Base-by-base conservation (phyloP, 768 basidiomycete genomes). In the Fibroporia radiculosa region DNA sequence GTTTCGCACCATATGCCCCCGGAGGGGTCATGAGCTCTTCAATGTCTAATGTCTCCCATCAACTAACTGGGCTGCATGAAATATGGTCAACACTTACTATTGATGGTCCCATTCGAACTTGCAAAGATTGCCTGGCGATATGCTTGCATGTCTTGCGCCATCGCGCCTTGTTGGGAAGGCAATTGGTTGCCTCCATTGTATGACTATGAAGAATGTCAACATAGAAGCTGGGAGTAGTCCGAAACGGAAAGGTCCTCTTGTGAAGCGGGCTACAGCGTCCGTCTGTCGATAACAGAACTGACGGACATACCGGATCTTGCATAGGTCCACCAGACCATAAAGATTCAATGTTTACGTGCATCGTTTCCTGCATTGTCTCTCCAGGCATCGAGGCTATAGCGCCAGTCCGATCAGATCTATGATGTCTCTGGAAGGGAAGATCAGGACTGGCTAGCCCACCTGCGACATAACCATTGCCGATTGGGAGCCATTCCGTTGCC, bases 291-390 rank as follows among this genome's bases (percentile, higher is more conserved):
- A n/a, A n/a, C n/a, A n/a, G n/a, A 36, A 28, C n/a, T 16, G 16
- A 14, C 18, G 11, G 34, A 53, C 70, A 24, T 56, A 84, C 82
- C 8, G 74, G 70, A 54, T 83, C 77, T 37, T 75, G 69, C 49
- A 83, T 83, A 6, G 82, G 80, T 3, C 84, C 84, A 16, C 84
- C 84, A 16, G 77, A 72, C 84, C 85, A 87, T 7, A 88, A 64
- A 12, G 80, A 78, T 55, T 88, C 84, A 36, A 88, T 80, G 56
- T 88, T 87, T 22, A 88, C 64, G 49, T 82, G 81, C 8, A 72
- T 78, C 13, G 65, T 65, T 60, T 87, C 84, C 31, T 75, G 71
- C 2, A 59, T 53, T 1, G 77, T 75, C 4, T 78, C 80, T 1
- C 84, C 84, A 6, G 74, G 74, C 16, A 79, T 61, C 74, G 79